phyloP scores from a whole-genome alignment of 208 protist species.

The Acanthamoeba rhysodes region DNA sequence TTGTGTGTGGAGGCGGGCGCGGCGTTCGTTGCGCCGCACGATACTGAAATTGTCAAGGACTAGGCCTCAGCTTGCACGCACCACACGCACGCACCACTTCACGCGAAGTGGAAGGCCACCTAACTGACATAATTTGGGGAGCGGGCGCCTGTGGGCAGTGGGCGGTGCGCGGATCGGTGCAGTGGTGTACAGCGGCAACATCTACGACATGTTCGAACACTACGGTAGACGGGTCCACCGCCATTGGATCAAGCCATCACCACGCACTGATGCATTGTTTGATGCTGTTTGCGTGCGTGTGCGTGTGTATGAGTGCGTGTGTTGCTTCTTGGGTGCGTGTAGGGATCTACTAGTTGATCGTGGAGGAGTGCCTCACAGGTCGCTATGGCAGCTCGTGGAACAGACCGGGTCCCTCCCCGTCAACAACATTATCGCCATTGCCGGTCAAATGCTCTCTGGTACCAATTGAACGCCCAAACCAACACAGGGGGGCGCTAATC shows the following conservation, averaged over 20 bases:
- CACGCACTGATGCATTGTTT: too few relatives aligned
- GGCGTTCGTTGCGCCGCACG: not conserved
- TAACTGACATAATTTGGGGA: too few relatives aligned
- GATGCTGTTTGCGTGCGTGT: too few relatives aligned
- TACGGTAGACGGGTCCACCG: not conserved
- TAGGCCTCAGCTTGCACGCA: not conserved
- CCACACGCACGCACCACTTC: too few relatives aligned
- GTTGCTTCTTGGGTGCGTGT: not conserved
- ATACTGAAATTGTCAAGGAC: not conserved
- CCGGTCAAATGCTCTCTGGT: constrained; percentile 23
- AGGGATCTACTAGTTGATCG: constrained; percentile 6
- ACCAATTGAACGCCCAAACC: not conserved
- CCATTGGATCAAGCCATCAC: too few relatives aligned
- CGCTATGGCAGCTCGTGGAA: not conserved
- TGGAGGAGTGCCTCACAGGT: constrained; percentile 29
- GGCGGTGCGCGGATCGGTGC: not conserved
- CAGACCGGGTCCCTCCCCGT: not conserved
- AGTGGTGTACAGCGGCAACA: constrained; percentile 11
- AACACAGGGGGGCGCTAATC: too few relatives aligned
- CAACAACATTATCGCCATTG: not conserved
- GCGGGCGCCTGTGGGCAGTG: too few relatives aligned
- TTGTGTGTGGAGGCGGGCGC: not conserved
- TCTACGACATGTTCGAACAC: constrained; percentile 34
- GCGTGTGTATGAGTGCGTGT: too few relatives aligned
- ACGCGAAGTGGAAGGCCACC: too few relatives aligned